Evolutionary conservation across 345 rosid species (phyloP), one percentile per base, ranked within the genome.

Genomic region (Eutrema yunnanense): DNA sequence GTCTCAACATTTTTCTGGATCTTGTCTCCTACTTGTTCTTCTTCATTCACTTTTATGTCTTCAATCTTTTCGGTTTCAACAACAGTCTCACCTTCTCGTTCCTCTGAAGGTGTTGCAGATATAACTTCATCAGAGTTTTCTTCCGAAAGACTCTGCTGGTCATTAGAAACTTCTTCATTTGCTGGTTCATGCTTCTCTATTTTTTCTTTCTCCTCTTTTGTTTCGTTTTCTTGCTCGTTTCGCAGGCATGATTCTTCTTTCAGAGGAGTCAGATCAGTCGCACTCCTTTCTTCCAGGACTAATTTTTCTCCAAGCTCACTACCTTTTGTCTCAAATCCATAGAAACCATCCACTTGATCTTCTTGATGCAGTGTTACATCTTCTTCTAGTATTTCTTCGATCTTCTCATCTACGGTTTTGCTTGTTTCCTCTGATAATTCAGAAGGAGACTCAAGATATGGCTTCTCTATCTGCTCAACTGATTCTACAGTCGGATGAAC

Each of bases 361-460:
- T 75, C 58, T 67, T 69, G 71, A 12, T 71, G 19, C 9, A 7
- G 7, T 30, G 14, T 3, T 57, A 1, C 33, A 64, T 16, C 78
- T 68, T 65, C 72, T 65, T 71, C 57, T 13, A 22, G 6, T 52
- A 60, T 46, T 48, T 32, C 60, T 40, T 52, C 40, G 10, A 33
- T 33, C 7, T 13, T 62, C 19, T 71, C 70, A 34, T 65, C 67
- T 70, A 57, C 29, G 9, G 34, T 47, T 46, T 69, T 54, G 44
- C 32, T 75, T 40, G 64, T 51, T 77, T 75, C 82, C 43, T 70
- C 60, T 11, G 66, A 70, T 42, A 77, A 65, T 79, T 79, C 49
- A 51, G 73, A 75, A 62, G 43, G 19, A 43, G 55, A 34, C 19
- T 62, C 69, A 54, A 43, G 11, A 34, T 43, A 53, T 53, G 56